phyloP scores from a whole-genome alignment of 768 basidiomycete species.

The Mycena albidolilacea region DNA sequence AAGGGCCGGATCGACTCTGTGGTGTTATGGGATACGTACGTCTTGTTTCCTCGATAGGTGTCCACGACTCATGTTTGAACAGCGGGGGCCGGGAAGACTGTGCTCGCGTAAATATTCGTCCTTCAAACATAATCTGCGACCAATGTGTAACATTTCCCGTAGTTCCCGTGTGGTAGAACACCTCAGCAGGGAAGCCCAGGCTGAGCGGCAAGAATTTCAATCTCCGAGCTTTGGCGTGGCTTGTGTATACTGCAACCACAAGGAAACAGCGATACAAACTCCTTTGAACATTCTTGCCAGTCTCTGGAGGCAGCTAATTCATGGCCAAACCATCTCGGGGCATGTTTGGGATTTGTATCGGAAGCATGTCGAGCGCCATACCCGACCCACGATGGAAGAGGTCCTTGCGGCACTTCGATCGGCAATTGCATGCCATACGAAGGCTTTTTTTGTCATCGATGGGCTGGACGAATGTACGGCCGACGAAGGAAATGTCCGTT shows the following conservation, averaged over 20 bases:
- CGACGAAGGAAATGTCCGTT: not conserved
- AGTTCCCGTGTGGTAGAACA: not conserved
- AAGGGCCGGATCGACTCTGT: not conserved
- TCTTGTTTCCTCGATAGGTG: not conserved
- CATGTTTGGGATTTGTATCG: not conserved
- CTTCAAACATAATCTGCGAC: not conserved
- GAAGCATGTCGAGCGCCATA: not conserved
- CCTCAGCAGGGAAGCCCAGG: not conserved
- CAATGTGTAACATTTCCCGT: not conserved
- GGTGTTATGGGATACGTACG: not conserved
- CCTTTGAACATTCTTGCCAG: not conserved
- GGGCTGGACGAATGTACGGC: not conserved
- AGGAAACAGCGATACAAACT: not conserved
- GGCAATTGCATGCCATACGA: not conserved
- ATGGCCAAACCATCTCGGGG: not conserved
- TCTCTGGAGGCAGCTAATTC: conserved; percentile 4
- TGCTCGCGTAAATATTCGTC: not conserved
- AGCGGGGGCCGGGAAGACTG: conserved; percentile 3
- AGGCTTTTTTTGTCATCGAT: not conserved
- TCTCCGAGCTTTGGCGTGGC: not conserved
- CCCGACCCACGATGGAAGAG: not conserved
- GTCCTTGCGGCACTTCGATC: not conserved
- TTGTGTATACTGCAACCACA: conserved; percentile 3
- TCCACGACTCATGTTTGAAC: too few relatives aligned
- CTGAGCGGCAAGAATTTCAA: not conserved